Evolutionary conservation across 768 basidiomycete species (phyloP).

Genomic region (Termitomyces eurrhizus): DNA sequence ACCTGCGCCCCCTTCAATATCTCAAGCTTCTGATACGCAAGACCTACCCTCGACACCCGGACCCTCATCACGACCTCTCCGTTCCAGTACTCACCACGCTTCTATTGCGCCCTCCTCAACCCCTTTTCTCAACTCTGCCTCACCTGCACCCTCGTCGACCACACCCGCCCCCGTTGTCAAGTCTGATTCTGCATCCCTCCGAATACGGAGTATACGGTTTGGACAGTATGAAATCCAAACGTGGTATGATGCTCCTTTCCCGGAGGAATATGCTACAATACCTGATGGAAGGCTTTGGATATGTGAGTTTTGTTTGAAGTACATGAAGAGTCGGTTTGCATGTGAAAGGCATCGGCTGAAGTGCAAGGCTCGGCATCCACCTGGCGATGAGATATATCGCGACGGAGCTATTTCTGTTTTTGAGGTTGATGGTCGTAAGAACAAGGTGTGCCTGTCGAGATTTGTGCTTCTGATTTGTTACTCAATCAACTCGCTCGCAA

Average conservation of each 20-base stretch:
- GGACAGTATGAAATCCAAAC: conserved; percentile 92
- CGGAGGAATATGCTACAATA: conserved; percentile 92
- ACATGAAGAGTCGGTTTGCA: conserved; percentile 92
- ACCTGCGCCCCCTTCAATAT: conserved; percentile 33
- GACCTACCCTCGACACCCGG: conserved; percentile 36
- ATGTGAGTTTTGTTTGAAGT: conserved; percentile 97
- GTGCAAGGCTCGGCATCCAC: conserved; percentile 92
- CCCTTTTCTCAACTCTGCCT: conserved; percentile 37
- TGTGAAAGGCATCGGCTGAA: conserved; percentile 89
- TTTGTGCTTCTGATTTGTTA: conserved; percentile 4
- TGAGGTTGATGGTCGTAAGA: conserved; percentile 97
- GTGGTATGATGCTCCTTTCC: conserved; percentile 99
- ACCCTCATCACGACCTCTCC: conserved; percentile 58
- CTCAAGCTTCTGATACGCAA: conserved; percentile 16
- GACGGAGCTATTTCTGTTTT: conserved; percentile 88
- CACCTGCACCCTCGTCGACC: conserved; percentile 28
- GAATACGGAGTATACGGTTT: conserved; percentile 87
- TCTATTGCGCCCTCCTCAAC: conserved; percentile 31
- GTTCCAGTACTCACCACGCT: conserved; percentile 47
- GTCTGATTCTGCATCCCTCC: conserved; percentile 39
- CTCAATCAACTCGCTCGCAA: conserved; percentile 25
- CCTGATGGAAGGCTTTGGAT: conserved; percentile 94
- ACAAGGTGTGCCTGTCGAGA: conserved; percentile 57
- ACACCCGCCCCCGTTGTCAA: conserved; percentile 32
- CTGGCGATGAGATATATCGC: conserved; percentile 97